Conservation (phyloP, 2,329 filamentous ascomycete genomes). For the Mycogone perniciosa region DNA sequence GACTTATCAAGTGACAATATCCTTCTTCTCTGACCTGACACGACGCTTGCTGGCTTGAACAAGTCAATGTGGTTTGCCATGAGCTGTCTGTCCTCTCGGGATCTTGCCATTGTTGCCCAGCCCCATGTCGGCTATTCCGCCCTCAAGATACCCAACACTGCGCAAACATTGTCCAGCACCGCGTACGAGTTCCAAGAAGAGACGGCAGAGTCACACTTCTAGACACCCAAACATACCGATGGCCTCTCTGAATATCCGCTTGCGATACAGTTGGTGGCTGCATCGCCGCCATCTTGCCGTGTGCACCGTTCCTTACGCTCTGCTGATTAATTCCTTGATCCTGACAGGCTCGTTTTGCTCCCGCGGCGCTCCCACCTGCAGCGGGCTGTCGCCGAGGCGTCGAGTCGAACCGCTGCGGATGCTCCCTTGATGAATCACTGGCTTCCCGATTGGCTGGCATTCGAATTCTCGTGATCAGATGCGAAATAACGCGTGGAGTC, state of each 20-base stretch:
- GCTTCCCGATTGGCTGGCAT: constrained; percentile 2
- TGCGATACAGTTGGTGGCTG: not conserved
- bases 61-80: too few relatives aligned
- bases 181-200: too few relatives aligned
- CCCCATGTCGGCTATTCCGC: too few relatives aligned
- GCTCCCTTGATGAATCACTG: constrained; percentile 6
- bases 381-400: not conserved
- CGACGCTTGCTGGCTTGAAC: too few relatives aligned
- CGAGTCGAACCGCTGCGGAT: constrained; percentile 1
- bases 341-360: constrained; percentile 23
- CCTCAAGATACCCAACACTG: too few relatives aligned
- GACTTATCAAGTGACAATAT: too few relatives aligned
- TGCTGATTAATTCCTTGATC: constrained; percentile 31
- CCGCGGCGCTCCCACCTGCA: constrained; percentile 4
- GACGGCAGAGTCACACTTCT: too few relatives aligned
- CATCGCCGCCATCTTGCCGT: not conserved
- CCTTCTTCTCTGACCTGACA: too few relatives aligned
- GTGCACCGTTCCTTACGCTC: constrained; percentile 1
- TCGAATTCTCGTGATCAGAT: not conserved
- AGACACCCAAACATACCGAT: not conserved
- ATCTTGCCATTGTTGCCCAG: too few relatives aligned
- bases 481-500: constrained; percentile 2
- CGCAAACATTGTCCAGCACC: too few relatives aligned
- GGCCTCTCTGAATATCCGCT: not conserved
- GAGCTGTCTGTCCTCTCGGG: too few relatives aligned